Percentiles rank a stretch among this genome's conserved stretches.
Conservation (phyloP, 2,329 filamentous ascomycete genomes). For the Lachnellula hyalina region DNA sequence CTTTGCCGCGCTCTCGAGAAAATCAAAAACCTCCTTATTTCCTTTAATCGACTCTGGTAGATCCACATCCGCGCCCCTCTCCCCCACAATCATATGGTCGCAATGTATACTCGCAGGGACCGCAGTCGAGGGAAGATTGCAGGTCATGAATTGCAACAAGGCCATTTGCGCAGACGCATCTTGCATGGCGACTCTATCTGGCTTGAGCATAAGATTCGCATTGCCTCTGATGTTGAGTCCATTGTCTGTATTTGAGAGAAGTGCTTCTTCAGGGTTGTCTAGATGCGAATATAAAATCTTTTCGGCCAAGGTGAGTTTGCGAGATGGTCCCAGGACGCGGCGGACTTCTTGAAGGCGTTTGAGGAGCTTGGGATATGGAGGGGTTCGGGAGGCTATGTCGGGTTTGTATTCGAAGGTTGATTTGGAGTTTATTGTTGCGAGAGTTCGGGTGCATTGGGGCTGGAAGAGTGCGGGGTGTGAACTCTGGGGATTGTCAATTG, state of each 20-base stretch:
- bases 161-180: slow-evolving; percentile 99
- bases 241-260: slow-evolving; percentile 76
- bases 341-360: slow-evolving; percentile 70
- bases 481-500: slow-evolving; percentile 22
- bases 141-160: slow-evolving; percentile 99
- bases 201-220: slow-evolving; percentile 91
- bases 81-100: slow-evolving; percentile 98
- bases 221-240: slow-evolving; percentile 95
- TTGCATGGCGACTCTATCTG: slow-evolving; percentile 97
- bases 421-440: slow-evolving; percentile 26
- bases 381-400: slow-evolving; percentile 37
- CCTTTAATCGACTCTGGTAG: slow-evolving; percentile 82
- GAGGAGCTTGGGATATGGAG: slow-evolving; percentile 79
- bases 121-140: slow-evolving; percentile 90
- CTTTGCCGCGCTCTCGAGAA: slow-evolving; percentile 85
- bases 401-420: slow-evolving; percentile 20
- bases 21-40: slow-evolving; percentile 99
- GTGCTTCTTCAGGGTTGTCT: slow-evolving; percentile 91
- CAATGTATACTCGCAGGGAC: slow-evolving; percentile 97
- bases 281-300: slow-evolving; percentile 99
- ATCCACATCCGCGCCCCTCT: slow-evolving; percentile 90
- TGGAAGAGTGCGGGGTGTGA: slow-evolving; percentile 12
- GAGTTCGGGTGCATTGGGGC: slow-evolving; percentile 19
- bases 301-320: slow-evolving; percentile 84
- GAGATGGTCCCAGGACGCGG: slow-evolving; percentile 60